Percentiles rank a stretch among this genome's conserved stretches.
phyloP scores from a whole-genome alignment of 2,329 filamentous ascomycete species.

The Nothopassalora personata region DNA sequence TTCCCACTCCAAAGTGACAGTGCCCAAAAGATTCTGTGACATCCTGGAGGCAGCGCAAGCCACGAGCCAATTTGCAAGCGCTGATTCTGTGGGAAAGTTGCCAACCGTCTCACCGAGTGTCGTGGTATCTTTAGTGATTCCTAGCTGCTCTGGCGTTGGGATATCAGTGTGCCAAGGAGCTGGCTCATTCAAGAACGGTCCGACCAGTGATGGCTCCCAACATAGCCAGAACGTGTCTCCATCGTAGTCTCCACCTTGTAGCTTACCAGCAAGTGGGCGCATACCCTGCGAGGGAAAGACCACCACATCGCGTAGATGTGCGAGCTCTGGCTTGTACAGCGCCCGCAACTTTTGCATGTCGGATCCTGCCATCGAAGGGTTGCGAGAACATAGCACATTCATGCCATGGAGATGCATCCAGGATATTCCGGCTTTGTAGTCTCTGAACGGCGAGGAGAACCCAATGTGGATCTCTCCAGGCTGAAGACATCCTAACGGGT shows the following conservation, averaged over 20 bases:
- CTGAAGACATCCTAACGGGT: conserved; percentile 56
- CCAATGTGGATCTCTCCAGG: conserved; percentile 64
- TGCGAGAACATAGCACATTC: conserved; percentile 62
- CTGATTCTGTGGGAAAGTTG: conserved; percentile 47
- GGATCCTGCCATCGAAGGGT: conserved; percentile 63
- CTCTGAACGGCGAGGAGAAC: conserved; percentile 39
- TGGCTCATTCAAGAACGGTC: conserved; percentile 60
- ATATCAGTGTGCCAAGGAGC: conserved; percentile 41
- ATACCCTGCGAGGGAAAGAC: conserved; percentile 65
- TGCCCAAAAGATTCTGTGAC: conserved; percentile 56
- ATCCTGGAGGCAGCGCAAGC: conserved; percentile 35
- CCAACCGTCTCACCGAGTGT: conserved; percentile 45
- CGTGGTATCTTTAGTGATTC: conserved; percentile 47
- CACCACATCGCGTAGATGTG: conserved; percentile 69
- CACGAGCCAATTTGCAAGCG: conserved; percentile 13
- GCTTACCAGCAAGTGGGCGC: conserved; percentile 59
- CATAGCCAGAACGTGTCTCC: conserved; percentile 72
- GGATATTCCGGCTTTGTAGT: conserved; percentile 38
- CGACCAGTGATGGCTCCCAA: conserved; percentile 63
- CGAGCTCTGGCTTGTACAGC: conserved; percentile 53
- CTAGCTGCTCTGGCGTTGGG: conserved; percentile 34
- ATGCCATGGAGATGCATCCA: conserved; percentile 52
- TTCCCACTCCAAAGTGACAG: conserved; percentile 61
- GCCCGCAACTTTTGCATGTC: conserved; percentile 62
- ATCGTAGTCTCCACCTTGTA: conserved; percentile 78